Evolutionary conservation across 192 early-diverging fungal species (phyloP), one percentile per base, ranked within the genome.

Genomic region (Podila epicladia): DNA sequence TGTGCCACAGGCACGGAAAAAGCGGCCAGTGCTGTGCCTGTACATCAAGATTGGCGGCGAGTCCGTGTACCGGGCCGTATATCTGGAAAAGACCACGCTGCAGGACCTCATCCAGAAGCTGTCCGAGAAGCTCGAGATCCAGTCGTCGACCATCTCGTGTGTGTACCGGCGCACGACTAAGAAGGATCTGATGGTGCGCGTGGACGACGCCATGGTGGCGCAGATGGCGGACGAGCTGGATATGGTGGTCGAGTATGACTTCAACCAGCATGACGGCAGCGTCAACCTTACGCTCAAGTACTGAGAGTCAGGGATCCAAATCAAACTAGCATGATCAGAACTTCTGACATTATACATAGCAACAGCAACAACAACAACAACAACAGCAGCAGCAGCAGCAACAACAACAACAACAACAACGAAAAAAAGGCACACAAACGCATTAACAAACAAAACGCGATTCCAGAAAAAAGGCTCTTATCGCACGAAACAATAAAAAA

Each of bases 191-290:
- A 73, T 86, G 13, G 86, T 91, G 9, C 74, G 73, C 22, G 80
- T 91, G 9, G 90, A 92, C 64, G 91, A 93, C 74, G 74, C 72
- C 29, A 85, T 91, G 26, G 75, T 93, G 19, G 61, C 79, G 17
- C 86, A 90, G 67, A 89, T 94, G 70, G 71, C 83, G 7, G 92
- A 93, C 59, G 89, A 92, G 79, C 84, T 89, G 45, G 86, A 85
- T 60, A 93, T 93, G 85, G 87, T 88, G 7, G 85, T 94, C 24
- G 79, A 85, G 15, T 79, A 69, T 59, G 71, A 80, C 7, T 79
- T 72, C 58, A 68, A 82, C 4, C 70, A 82, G 60, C 65, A 71
- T 24, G 86, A 89, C 65, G 84, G 84, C 26, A 64, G 66, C n/a
- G 60, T 85, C 12, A 85, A 75, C 17, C 65, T 89, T 28, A 71